Percentiles rank a stretch among this genome's conserved stretches.
phyloP scores from a whole-genome alignment of 768 basidiomycete genomes.

The Boletales sp. region DNA sequence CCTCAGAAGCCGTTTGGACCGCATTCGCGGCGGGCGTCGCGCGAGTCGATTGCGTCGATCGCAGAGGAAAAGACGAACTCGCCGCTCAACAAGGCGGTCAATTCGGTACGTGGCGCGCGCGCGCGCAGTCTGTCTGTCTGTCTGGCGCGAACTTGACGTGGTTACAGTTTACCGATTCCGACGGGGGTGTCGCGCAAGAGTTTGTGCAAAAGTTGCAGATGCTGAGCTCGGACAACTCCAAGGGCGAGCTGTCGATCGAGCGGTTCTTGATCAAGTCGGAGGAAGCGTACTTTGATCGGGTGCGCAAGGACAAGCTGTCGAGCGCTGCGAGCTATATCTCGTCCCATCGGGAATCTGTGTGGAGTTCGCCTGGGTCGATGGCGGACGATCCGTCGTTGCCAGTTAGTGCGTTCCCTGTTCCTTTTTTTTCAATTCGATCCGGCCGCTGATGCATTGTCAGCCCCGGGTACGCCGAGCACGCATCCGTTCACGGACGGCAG shows the following conservation, averaged over 20 bases:
- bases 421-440: constrained; percentile 9
- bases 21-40: constrained; percentile 77
- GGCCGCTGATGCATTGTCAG: constrained; percentile 16
- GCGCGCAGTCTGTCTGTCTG: neutral
- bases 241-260: constrained; percentile 89
- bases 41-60: constrained; percentile 90
- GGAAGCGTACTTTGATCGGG: constrained; percentile 88
- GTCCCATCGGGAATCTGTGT: constrained; percentile 75
- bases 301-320: constrained; percentile 82
- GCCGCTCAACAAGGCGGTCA: constrained; percentile 90
- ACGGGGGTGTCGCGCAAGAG: constrained; percentile 86
- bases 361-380: constrained; percentile 58
- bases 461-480: constrained; percentile 45
- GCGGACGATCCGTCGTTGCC: constrained; percentile 68
- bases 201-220: constrained; percentile 82
- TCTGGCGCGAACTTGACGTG: neutral
- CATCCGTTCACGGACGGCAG: constrained; percentile 45
- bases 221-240: constrained; percentile 83
- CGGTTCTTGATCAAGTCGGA: constrained; percentile 88
- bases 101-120: constrained; percentile 52
- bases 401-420: constrained; percentile 52
- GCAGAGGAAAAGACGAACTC: constrained; percentile 89
- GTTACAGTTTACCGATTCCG: constrained; percentile 83
- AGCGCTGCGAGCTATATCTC: constrained; percentile 78
- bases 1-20: constrained; percentile 75